Base-by-base conservation (phyloP, 805 yeast genomes). In the Groenewaldozyma salmanticensis region DNA sequence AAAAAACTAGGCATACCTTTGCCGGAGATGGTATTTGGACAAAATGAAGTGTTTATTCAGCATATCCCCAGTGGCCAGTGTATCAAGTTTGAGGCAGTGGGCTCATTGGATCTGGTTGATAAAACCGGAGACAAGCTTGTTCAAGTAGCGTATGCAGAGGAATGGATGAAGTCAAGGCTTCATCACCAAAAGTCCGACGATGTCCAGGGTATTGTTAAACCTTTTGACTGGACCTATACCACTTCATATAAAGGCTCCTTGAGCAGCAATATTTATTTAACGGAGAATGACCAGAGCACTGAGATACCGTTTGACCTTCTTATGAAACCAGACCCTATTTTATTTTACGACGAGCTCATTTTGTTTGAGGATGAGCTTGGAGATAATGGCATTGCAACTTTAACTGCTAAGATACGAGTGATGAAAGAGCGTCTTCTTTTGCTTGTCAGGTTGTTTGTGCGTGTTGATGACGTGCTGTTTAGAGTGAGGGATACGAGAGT, bases 1-100 rank as follows among this genome's bases (percentile, higher is more conserved):
- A 58, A 52, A 11, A 73, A 72, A 3, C 70, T 81, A 40, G 77
- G 77, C 13, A 75, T 90, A 46, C 95, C 97, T 0, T 62, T 90
- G 33, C 99, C 99, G 0, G 99, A 92, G 59, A 92, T 92, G 97
- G 87, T 92, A 4, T 92, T 92, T 63, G 97, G 97, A 6, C 76
- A 83, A 50, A 88, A 83, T 55, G 61, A 62, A 42, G 76, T 87
- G 7, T 71, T 68, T 38, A 56, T 87, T 7, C 66, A 62, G 38
- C 70, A 73, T 45, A 48, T 51, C 3, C 42, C 48, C 7, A 52
- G 65, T 37, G 62, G 61, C 27, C 74, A 73, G 65, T 46, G 58
- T 29, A 68, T 90, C 11, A 69, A 66, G 33, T 87, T 88, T 61
- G 79, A 82, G 55, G 79, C 95, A 0, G 62, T 79, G 33, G 92